Base-by-base conservation (phyloP, 495 filamentous ascomycete species). In the Penicillium odoratum region DNA sequence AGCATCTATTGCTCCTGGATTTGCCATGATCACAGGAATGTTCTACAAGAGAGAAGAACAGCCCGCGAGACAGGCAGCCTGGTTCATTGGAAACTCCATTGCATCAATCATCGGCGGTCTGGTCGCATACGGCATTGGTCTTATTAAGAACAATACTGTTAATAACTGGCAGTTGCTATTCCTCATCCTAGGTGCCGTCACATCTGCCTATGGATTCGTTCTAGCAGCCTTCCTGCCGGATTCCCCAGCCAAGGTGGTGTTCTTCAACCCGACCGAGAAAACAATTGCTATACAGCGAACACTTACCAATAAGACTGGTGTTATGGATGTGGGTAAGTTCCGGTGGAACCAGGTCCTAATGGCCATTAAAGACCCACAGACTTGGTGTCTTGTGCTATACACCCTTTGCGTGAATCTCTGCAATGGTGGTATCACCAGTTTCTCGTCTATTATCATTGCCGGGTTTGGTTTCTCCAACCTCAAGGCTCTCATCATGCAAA, bases 21-120 rank as follows among this genome's bases (percentile, higher is more conserved):
- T 85, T 60, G 74, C 82, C 8, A 70, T 85, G 16, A 78, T 84
- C n/a, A 81, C 82, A 42, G 77, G 76, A 8, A 82, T 83, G 78
- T 85, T 79, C 66, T 87, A 83, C 64, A 78, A 67, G 6, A 62
- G 72, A 31, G 67, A 69, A 8, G 79, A 86, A 60, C 83, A 86
- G 49, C 80, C 81, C 0, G 65, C 80, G 28, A 76, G 82, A 21
- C 82, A 81, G 49, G 80, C 77, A 11, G 62, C 80, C 3, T 85
- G 82, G 83, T 85, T 82, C 50, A 26, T 60, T 16, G 67, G 62
- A n/a, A 85, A 83, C 60, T 79, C 76, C 2, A 73, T 75, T 34
- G 82, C 77, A 4, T 74, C 78, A 21, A 72, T 79, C 26, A 66
- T 81, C 30, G 80, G 78, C 40, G 78, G 75, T 8, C 51, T 75